Evolutionary conservation across 2,329 filamentous ascomycete genomes (phyloP).

Genomic region (Macrophomina tecta): DNA sequence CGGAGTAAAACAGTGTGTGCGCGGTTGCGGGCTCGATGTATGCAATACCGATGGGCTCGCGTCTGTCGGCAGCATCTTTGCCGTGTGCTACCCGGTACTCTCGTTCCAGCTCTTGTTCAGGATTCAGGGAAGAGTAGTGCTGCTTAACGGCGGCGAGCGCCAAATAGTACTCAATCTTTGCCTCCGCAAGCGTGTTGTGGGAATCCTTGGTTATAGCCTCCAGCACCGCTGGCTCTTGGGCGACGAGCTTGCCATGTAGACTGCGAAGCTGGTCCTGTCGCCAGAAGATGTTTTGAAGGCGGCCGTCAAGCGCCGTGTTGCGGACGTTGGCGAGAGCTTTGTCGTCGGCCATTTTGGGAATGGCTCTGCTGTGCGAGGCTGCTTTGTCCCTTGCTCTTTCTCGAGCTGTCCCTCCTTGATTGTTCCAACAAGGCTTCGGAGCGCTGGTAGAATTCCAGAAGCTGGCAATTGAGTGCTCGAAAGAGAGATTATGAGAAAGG

Average conservation of each 20-base stretch:
- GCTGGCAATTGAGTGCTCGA: neutral
- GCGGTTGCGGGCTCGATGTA: conserved; percentile 54
- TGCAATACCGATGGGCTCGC: conserved; percentile 49
- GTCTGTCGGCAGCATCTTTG: conserved; percentile 44
- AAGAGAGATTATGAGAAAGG: neutral
- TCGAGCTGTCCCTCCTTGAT: neutral
- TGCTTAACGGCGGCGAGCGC: conserved; percentile 48
- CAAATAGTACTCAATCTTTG: conserved; percentile 50
- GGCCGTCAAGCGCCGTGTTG: conserved; percentile 53
- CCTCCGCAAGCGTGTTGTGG: conserved; percentile 43
- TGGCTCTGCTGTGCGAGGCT: neutral
- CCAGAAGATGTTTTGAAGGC: conserved; percentile 54
- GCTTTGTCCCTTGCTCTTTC: neutral
- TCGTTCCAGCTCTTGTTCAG: conserved; percentile 44
- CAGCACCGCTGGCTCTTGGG: conserved; percentile 44
- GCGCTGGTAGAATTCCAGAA: neutral
- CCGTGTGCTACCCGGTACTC: conserved; percentile 53
- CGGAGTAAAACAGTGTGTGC: conserved; percentile 58
- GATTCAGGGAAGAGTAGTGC: conserved; percentile 49
- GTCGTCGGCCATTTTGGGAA: conserved; percentile 30
- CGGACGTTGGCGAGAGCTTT: conserved; percentile 42
- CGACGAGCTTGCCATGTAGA: conserved; percentile 49
- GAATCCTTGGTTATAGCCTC: conserved; percentile 52
- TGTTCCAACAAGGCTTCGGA: neutral
- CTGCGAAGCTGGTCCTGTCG: conserved; percentile 54